These are phyloP conservation scores for Rhizophora apiculata DNA, from an alignment of 345 rosid species.

Conservation along the genomic window DNA sequence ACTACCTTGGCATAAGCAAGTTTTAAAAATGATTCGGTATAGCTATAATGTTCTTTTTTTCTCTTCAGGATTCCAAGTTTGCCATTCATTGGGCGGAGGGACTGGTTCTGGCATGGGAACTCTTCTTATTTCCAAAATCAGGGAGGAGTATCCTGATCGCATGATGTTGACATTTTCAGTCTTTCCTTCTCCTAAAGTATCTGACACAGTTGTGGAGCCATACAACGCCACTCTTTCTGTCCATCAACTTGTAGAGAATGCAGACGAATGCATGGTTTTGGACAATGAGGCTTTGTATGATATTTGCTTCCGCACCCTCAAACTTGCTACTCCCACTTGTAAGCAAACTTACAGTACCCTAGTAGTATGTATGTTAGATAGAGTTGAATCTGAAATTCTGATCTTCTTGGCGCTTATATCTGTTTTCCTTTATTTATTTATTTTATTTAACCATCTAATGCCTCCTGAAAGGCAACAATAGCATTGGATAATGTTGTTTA, in stretches of 20 bases:
- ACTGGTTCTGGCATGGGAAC: constrained; percentile 32
- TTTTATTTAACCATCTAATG: neutral
- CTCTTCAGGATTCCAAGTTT: constrained; percentile 24
- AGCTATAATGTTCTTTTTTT: neutral
- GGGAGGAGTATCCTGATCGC: constrained; percentile 29
- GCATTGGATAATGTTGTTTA: neutral
- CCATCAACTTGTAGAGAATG: constrained; percentile 26
- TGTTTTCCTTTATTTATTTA: too few species aligned
- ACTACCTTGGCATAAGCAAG: too few species aligned
- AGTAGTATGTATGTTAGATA: neutral
- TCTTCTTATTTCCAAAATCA: constrained; percentile 26
- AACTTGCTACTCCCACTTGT: constrained; percentile 29
- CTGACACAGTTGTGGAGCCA: constrained; percentile 28
- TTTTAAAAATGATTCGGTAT: neutral
- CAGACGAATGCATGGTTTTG: constrained; percentile 28
- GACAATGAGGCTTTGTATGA: constrained; percentile 29
- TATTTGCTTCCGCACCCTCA: constrained; percentile 30
- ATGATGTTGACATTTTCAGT: constrained; percentile 30
- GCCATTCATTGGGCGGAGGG: constrained; percentile 32
- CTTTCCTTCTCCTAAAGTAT: constrained; percentile 28
- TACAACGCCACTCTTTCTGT: constrained; percentile 29
- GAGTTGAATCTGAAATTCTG: neutral
- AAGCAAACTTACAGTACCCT: constrained; percentile 2
- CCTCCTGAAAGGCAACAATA: neutral
- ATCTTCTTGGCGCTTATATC: neutral